These are phyloP conservation scores for Suhomyces kunorum DNA, from an alignment of 1,139 yeast species.

Conservation along the genomic window DNA sequence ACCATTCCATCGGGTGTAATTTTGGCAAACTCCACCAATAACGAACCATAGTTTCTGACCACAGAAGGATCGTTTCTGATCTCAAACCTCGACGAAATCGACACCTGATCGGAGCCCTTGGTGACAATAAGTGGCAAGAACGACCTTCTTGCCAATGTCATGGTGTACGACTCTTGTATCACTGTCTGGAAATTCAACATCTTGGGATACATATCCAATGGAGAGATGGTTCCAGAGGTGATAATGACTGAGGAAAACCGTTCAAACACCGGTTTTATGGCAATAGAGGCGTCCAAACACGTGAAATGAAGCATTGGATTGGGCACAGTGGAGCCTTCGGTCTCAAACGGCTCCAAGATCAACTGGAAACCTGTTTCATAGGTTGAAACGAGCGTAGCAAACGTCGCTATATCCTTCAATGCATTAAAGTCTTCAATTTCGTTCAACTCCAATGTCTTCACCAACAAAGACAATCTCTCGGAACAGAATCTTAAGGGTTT, in stretches of 20 bases:
- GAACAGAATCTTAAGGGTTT: constrained; percentile 92
- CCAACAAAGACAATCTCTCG: constrained; percentile 83
- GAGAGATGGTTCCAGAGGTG: constrained; percentile 97
- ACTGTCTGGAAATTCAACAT: constrained; percentile 96
- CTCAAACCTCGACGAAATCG: constrained; percentile 93
- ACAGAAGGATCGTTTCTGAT: constrained; percentile 97
- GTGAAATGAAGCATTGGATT: constrained; percentile 95
- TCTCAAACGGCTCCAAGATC: constrained; percentile 92
- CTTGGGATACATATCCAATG: constrained; percentile 97
- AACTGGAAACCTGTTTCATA: constrained; percentile 91
- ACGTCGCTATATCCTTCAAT: constrained; percentile 91
- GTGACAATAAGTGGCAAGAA: constrained; percentile 95
- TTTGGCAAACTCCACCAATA: constrained; percentile 87
- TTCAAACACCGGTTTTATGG: constrained; percentile 95
- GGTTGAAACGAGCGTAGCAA: constrained; percentile 93
- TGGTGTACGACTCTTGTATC: constrained; percentile 89
- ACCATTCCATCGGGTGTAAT: constrained; percentile 98
- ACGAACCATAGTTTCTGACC: constrained; percentile 92
- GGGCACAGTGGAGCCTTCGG: constrained; percentile 96
- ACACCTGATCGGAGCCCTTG: constrained; percentile 96
- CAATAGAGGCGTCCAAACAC: constrained; percentile 96
- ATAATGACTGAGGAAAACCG: constrained; percentile 91
- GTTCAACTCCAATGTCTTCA: constrained; percentile 80
- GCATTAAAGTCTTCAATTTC: constrained; percentile 94
- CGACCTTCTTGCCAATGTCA: constrained; percentile 91